Evolutionary conservation across 2,329 filamentous ascomycete genomes (phyloP).

Genomic region (Stachybotrys chlorohalonatus): DNA sequence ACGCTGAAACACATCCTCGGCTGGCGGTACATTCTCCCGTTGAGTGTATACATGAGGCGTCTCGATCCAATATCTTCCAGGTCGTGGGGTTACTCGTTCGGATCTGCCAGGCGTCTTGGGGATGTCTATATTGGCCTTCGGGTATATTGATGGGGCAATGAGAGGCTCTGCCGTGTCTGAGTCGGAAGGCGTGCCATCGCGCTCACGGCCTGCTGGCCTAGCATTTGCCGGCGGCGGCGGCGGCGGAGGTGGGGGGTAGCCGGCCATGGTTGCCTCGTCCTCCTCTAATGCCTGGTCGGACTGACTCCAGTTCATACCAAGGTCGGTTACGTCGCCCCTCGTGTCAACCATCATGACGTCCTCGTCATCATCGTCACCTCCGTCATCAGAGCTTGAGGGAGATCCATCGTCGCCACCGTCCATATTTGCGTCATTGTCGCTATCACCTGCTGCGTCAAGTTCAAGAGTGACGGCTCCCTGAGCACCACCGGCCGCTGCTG

Average conservation of each 20-base stretch:
- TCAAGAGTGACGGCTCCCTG: slow-evolving; percentile 12
- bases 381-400: slow-evolving; percentile 12
- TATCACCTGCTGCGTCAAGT: slow-evolving; percentile 18
- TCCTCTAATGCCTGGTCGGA: slow-evolving; percentile 62
- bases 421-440: slow-evolving; percentile 19
- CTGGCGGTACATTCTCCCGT: slow-evolving; percentile 53
- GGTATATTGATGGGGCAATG: slow-evolving; percentile 51
- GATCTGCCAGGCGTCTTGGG: slow-evolving; percentile 69
- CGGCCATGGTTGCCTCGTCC: slow-evolving; percentile 69
- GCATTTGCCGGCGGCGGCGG: slow-evolving; percentile 52
- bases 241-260: slow-evolving; percentile 57
- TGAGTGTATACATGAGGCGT: slow-evolving; percentile 63
- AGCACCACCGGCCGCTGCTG: slow-evolving; percentile 18
- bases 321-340: slow-evolving; percentile 33
- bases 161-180: slow-evolving; percentile 60
- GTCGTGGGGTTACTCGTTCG: slow-evolving; percentile 42
- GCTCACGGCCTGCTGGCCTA: slow-evolving; percentile 35
- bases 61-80: slow-evolving; percentile 78
- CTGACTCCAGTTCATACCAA: slow-evolving; percentile 41
- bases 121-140: slow-evolving; percentile 60
- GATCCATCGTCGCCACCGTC: slow-evolving; percentile 25
- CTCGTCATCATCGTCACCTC: slow-evolving; percentile 34
- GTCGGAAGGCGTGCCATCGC: slow-evolving; percentile 60
- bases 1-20: slow-evolving; percentile 83
- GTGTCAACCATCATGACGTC: slow-evolving; percentile 55